Percentiles rank a stretch among this genome's conserved stretches.
Evolutionary conservation across 2,329 filamentous ascomycete species (phyloP).

Genomic region (Chaetomiaceae sp.): DNA sequence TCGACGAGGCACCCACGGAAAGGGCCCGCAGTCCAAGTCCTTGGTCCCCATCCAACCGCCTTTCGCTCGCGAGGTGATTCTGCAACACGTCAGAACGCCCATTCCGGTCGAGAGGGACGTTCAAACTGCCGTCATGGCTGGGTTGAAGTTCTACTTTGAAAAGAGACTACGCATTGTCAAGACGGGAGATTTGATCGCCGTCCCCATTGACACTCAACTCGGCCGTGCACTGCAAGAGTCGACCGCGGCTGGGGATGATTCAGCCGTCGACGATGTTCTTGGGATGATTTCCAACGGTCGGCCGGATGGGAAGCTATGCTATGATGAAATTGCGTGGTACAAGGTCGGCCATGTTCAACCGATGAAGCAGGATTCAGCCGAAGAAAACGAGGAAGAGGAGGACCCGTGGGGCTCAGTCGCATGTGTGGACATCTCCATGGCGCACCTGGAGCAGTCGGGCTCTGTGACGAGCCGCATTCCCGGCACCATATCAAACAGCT

Average conservation of each 20-base stretch:
- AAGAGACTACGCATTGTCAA: slow-evolving; percentile 76
- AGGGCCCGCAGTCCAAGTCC: slow-evolving; percentile 51
- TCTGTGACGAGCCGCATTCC: slow-evolving; percentile 79
- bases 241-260: slow-evolving; percentile 49
- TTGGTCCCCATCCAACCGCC: slow-evolving; percentile 52
- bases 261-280: slow-evolving; percentile 67
- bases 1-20: slow-evolving; percentile 47
- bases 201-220: slow-evolving; percentile 81
- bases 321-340: slow-evolving; percentile 81
- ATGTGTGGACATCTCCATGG: slow-evolving; percentile 78
- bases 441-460: slow-evolving; percentile 87
- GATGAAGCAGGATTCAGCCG: slow-evolving; percentile 36
- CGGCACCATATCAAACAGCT: slow-evolving; percentile 67
- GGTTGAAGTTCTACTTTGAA: slow-evolving; percentile 84
- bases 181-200: slow-evolving; percentile 80
- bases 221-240: slow-evolving; percentile 76
- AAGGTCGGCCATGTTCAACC: slow-evolving; percentile 70
- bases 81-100: slow-evolving; percentile 85
- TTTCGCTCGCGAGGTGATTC: slow-evolving; percentile 69
- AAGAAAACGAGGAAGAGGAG: slow-evolving; percentile 55
- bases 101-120: slow-evolving; percentile 79
- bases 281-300: slow-evolving; percentile 44
- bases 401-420: slow-evolving; percentile 82
- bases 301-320: slow-evolving; percentile 30
- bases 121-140: slow-evolving; percentile 80